A percentile compares a stretch with the other conserved stretches of the same genome.
Evolutionary conservation across 2,329 filamentous ascomycete species (phyloP).

Genomic region (Scedosporium dehoogii): DNA sequence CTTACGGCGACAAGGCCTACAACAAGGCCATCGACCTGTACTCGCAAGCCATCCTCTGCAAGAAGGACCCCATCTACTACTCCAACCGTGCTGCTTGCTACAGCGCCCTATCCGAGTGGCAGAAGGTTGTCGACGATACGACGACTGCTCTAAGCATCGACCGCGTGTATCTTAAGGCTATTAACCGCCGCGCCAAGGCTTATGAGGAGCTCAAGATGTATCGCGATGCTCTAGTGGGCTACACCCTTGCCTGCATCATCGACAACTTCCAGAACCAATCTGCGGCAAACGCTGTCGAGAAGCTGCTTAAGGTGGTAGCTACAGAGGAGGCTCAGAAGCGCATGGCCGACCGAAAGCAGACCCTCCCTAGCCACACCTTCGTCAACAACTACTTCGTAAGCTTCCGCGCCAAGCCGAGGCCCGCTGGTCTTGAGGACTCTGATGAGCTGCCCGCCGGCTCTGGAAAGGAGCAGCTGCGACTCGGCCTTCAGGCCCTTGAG

Average conservation of each 20-base stretch:
- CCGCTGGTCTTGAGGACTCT: conserved; percentile 71
- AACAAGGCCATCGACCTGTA: conserved; percentile 90
- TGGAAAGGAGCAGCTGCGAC: conserved; percentile 76
- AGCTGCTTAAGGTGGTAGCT: conserved; percentile 91
- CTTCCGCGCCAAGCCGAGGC: conserved; percentile 76
- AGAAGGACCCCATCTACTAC: conserved; percentile 95
- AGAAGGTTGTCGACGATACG: conserved; percentile 93
- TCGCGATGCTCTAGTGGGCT: conserved; percentile 92
- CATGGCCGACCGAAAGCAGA: conserved; percentile 72
- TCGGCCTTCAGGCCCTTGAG: conserved; percentile 70
- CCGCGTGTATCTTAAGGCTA: conserved; percentile 91
- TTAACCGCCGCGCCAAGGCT: conserved; percentile 92
- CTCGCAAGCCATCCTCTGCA: conserved; percentile 91
- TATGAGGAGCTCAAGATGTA: conserved; percentile 89
- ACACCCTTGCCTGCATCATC: conserved; percentile 98
- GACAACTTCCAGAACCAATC: conserved; percentile 90
- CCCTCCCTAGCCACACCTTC: conserved; percentile 89
- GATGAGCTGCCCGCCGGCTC: conserved; percentile 68
- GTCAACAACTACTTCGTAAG: conserved; percentile 98
- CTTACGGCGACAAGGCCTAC: conserved; percentile 91
- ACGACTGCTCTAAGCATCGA: conserved; percentile 90
- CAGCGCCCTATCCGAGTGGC: conserved; percentile 87
- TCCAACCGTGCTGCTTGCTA: conserved; percentile 97
- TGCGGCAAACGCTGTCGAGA: conserved; percentile 82
- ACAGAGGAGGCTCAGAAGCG: conserved; percentile 90